Evolutionary conservation across 176 grass and related monocot species (phyloP).

Genomic region (Hsuehochloa calcarea): DNA sequence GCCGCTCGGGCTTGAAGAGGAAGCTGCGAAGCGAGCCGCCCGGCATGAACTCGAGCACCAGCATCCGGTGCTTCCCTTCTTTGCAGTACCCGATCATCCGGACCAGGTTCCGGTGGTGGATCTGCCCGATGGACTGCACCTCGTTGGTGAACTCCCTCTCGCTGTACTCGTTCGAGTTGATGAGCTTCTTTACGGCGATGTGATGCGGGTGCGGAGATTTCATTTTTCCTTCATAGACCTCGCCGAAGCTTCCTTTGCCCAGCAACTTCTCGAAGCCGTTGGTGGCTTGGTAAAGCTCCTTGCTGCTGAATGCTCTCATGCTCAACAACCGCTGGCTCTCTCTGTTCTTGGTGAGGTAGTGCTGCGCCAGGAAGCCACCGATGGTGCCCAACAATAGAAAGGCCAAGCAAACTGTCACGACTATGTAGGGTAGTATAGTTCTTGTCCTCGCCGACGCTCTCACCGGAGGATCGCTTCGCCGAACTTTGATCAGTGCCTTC

Average conservation of each 20-base stretch:
- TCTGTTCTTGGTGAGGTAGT: background rate
- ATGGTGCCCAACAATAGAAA: background rate
- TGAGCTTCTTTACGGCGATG: slow-evolving; percentile 37
- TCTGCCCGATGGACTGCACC: slow-evolving; percentile 21
- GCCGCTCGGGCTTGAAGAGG: background rate
- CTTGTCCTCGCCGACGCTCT: background rate
- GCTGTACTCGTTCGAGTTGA: background rate
- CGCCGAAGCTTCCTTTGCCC: slow-evolving; percentile 37
- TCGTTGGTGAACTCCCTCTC: slow-evolving; percentile 30
- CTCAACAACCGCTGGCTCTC: background rate
- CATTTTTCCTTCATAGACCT: background rate
- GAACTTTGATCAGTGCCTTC: slow-evolving; percentile 29
- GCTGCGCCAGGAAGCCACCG: background rate
- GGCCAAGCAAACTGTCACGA: background rate
- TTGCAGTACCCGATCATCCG: slow-evolving; percentile 36
- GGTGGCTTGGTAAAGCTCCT: slow-evolving; percentile 23
- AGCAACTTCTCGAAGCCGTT: slow-evolving; percentile 33
- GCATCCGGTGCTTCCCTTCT: slow-evolving; percentile 24
- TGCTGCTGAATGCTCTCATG: slow-evolving; percentile 27
- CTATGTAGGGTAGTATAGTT: background rate
- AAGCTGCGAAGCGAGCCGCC: background rate
- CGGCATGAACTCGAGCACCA: slow-evolving; percentile 44
- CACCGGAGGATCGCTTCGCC: background rate
- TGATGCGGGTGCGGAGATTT: background rate
- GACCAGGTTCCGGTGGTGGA: slow-evolving; percentile 40